Conservation (phyloP, 2,329 filamentous ascomycete genomes). For the Hypoxylon sp. region DNA sequence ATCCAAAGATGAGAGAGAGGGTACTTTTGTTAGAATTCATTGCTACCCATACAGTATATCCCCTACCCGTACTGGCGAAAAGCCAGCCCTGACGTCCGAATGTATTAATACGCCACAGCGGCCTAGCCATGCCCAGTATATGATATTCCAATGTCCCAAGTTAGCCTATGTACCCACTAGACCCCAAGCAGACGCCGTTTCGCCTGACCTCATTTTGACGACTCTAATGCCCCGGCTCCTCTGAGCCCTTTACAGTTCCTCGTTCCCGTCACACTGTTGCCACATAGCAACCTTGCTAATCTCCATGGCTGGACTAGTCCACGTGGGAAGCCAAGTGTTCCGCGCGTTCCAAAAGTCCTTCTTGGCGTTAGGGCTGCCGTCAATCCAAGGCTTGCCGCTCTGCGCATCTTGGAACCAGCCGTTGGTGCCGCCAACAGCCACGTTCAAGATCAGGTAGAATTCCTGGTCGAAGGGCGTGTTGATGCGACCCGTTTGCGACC, state of each 20-base stretch:
- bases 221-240: neutral
- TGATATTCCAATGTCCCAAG: neutral
- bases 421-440: slow-evolving; percentile 82
- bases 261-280: slow-evolving; percentile 75
- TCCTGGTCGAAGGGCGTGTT: slow-evolving; percentile 80
- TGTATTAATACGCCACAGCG: neutral
- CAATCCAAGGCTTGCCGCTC: slow-evolving; percentile 82
- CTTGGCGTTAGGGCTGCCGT: slow-evolving; percentile 73
- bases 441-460: slow-evolving; percentile 81
- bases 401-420: slow-evolving; percentile 85
- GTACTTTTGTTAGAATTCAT: neutral
- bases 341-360: slow-evolving; percentile 82
- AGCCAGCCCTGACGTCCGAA: neutral
- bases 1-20: neutral
- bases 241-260: slow-evolving; percentile 58
- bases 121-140: neutral
- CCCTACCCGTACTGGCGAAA: neutral
- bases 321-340: slow-evolving; percentile 76
- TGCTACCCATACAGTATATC: neutral
- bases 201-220: neutral
- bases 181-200: slow-evolving; percentile 14
- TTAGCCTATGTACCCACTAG: neutral
- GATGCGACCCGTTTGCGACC: slow-evolving; percentile 69
- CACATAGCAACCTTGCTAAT: slow-evolving; percentile 77
- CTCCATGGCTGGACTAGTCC: slow-evolving; percentile 76